Evolutionary conservation across 2,329 filamentous ascomycete species (phyloP).

Genomic region (Zelopaecilomyces penicillatus): DNA sequence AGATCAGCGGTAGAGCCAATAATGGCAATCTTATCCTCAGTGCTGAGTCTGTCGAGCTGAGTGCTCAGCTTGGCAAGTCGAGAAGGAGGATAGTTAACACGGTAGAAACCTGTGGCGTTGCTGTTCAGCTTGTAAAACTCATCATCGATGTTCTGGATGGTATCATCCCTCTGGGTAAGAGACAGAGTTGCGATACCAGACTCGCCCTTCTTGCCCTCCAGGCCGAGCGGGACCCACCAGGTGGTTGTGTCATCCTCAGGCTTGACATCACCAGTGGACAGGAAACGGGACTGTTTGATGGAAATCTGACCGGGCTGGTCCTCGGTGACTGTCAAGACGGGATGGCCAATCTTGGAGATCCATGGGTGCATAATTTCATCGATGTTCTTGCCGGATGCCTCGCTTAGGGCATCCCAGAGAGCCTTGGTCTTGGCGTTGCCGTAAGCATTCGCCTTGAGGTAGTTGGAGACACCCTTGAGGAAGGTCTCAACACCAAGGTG

Average conservation of each 20-base stretch:
- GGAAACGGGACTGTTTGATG: constrained; percentile 79
- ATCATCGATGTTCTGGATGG: constrained; percentile 63
- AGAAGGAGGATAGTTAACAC: constrained; percentile 84
- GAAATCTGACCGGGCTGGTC: constrained; percentile 67
- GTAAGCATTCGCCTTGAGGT: constrained; percentile 82
- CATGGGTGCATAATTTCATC: constrained; percentile 83
- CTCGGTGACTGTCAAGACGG: constrained; percentile 78
- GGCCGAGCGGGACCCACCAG: constrained; percentile 90
- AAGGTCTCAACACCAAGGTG: constrained; percentile 85
- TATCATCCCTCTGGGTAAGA: constrained; percentile 68
- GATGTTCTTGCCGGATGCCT: constrained; percentile 82
- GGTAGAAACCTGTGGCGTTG: constrained; percentile 79
- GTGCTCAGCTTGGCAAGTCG: constrained; percentile 73
- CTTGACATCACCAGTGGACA: constrained; percentile 85
- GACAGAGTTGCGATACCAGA: constrained; percentile 56
- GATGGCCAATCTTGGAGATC: constrained; percentile 94
- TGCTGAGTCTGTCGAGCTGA: constrained; percentile 65
- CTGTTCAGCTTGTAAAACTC: constrained; percentile 93
- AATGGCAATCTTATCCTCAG: constrained; percentile 87
- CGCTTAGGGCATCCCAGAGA: constrained; percentile 79
- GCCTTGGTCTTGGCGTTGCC: constrained; percentile 86
- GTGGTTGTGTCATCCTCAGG: constrained; percentile 82
- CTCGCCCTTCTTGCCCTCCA: constrained; percentile 66
- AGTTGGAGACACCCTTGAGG: constrained; percentile 80
- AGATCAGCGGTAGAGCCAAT: constrained; percentile 85